These are phyloP conservation scores for Rhizomucor miehei DNA, from an alignment of 371 early-diverging fungal genomes.

Conservation along the genomic window DNA sequence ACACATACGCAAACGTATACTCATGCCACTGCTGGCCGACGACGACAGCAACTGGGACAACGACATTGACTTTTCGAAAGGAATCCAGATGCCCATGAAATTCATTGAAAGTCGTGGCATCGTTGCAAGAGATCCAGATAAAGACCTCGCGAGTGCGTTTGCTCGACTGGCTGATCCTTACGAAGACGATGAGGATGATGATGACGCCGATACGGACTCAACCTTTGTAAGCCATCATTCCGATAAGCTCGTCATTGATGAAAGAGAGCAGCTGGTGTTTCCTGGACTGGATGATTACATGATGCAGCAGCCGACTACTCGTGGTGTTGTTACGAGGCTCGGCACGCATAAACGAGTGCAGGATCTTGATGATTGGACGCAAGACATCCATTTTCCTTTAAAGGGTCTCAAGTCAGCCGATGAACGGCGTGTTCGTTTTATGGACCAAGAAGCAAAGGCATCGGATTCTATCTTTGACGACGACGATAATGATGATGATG, in stretches of 20 bases:
- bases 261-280: conserved; percentile 3
- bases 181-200: conserved; percentile 11
- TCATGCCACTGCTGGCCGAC: conserved; percentile 7
- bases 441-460: neutral
- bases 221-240: conserved; percentile 21
- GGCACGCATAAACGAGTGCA: conserved; percentile 14
- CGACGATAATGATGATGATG: neutral
- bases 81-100: neutral
- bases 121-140: conserved; percentile 18
- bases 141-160: conserved; percentile 26
- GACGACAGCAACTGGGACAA: conserved; percentile 20
- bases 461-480: neutral
- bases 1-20: too few relatives aligned
- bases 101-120: conserved; percentile 1
- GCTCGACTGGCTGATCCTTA: conserved; percentile 8
- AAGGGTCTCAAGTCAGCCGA: neutral
- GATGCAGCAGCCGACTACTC: conserved; percentile 11
- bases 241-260: conserved; percentile 11
- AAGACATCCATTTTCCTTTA: conserved; percentile 13
- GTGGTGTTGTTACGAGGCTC: conserved; percentile 18
- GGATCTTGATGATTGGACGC: conserved; percentile 31
- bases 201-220: conserved; percentile 25
- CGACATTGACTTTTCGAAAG: conserved; percentile 7
- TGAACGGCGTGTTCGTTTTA: neutral
- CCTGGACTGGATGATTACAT: conserved; percentile 31